Percentiles rank a stretch among this genome's conserved stretches.
Evolutionary conservation across 345 rosid genomes (phyloP).

Genomic region (Atalantia buxifolia): DNA sequence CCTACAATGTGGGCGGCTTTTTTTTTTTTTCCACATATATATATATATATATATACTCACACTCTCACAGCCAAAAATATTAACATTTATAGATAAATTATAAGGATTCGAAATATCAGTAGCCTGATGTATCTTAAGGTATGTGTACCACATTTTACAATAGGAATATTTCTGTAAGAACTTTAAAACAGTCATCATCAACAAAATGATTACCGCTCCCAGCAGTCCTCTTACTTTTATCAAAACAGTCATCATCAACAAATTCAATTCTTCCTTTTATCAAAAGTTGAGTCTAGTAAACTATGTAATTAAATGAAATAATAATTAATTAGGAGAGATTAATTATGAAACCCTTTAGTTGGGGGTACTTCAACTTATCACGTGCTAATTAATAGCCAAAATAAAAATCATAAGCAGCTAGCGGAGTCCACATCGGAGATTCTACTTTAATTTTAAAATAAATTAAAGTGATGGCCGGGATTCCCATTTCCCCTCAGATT

Average conservation of each 20-base stretch:
- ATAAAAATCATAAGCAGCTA: not conserved
- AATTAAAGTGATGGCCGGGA: not conserved
- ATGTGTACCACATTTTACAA: not conserved
- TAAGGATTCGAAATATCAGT: slow-evolving; percentile 21
- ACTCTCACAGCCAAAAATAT: too few relatives aligned
- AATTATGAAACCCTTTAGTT: not conserved
- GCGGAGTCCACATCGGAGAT: not conserved
- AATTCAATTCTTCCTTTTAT: not conserved
- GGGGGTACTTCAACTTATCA: not conserved
- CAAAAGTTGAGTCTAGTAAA: not conserved
- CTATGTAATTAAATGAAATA: not conserved
- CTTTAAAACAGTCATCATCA: slow-evolving; percentile 1
- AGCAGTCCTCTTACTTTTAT: not conserved
- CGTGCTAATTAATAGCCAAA: not conserved
- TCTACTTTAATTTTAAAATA: not conserved
- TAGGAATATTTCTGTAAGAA: not conserved
- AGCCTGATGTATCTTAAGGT: slow-evolving; percentile 6
- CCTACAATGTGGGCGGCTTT: accelerated
- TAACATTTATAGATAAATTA: not conserved
- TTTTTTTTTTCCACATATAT: too few relatives aligned
- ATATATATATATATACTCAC: too few relatives aligned
- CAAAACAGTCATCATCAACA: slow-evolving; percentile 1
- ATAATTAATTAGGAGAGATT: too few relatives aligned
- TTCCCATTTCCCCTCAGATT: not conserved
- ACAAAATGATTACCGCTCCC: slow-evolving; percentile 8